phyloP scores from a whole-genome alignment of 73 alveolate species.

The Paramecium biaurelia region DNA sequence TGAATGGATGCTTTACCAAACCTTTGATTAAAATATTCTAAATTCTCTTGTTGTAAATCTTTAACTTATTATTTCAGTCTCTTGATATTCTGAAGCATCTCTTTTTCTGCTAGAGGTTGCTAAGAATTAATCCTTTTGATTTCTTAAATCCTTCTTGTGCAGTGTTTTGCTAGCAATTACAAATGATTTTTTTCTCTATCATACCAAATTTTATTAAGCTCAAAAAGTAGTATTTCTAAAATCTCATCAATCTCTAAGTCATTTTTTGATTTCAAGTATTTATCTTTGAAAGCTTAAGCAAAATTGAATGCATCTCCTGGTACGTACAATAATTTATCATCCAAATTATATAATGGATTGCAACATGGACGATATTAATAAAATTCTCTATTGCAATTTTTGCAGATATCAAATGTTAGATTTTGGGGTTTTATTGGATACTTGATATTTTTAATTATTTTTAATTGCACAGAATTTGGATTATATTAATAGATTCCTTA shows the following conservation, averaged over 20 bases:
- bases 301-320: slow-evolving; percentile 28
- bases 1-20: background rate
- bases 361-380: slow-evolving; percentile 8
- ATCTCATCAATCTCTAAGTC: slow-evolving; percentile 22
- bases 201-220: slow-evolving; percentile 30
- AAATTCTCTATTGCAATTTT: slow-evolving; percentile 18
- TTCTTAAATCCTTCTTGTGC: background rate
- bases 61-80: slow-evolving; percentile 4
- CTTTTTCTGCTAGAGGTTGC: background rate
- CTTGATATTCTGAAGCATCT: background rate
- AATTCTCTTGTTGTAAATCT: background rate
- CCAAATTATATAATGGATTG: background rate
- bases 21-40: background rate
- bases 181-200: background rate
- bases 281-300: background rate
- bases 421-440: background rate
- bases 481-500: background rate
- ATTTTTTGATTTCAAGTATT: background rate
- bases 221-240: background rate
- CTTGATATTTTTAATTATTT: background rate
- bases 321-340: background rate
- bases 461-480: background rate
- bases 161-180: background rate
- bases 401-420: background rate
- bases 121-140: background rate